Evolutionary conservation across 768 basidiomycete genomes (phyloP), one percentile per base, ranked within the genome.

Genomic region (Mycena rosella): DNA sequence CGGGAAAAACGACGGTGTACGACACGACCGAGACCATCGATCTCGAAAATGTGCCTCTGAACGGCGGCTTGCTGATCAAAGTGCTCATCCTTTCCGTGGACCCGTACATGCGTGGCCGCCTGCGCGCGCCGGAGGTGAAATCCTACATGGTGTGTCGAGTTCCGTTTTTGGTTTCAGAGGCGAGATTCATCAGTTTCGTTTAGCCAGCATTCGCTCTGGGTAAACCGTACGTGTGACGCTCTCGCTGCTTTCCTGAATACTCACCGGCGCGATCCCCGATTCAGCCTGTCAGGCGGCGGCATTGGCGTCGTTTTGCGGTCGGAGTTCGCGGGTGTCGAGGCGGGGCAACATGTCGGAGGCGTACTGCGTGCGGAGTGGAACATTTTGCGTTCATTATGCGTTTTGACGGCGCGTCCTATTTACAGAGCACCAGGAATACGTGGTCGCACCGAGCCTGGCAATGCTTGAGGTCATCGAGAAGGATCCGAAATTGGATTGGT

Each of bases 61-160:
- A 86, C 22, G 84, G 85, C 0, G 85, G 85, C 0, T 72, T 87
- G 60, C 72, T 90, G 10, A 49, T 88, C 69, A 89, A 89, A 74
- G 81, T 81, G 0, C 79, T 89, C 18, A 80, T 80, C 2, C 72
- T 86, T 7, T 83, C 83, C 0, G 71, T 85, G 42, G 84, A 85
- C 63, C 82, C 84, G 2, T 84, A 84, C 71, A 68, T 84, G 75
- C 67, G 82, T 24, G 75, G 75, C 57, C 72, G 74, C 36, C 85
- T 88, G 86, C 73, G 80, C 14, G 24, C 10, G 65, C 59, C 79
- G 0, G 65, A 72, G 22, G 60, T 47, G 1, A 71, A 78, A 34
- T 78, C 77, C 0, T 81, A 80, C 60, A 30, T 64, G 0, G 75
- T 78, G 49, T 34, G 74, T 17, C 10, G 1, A 1, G 5, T 24